Conservation (phyloP, 305 asterid species). For the Fraxinus sp. region DNA sequence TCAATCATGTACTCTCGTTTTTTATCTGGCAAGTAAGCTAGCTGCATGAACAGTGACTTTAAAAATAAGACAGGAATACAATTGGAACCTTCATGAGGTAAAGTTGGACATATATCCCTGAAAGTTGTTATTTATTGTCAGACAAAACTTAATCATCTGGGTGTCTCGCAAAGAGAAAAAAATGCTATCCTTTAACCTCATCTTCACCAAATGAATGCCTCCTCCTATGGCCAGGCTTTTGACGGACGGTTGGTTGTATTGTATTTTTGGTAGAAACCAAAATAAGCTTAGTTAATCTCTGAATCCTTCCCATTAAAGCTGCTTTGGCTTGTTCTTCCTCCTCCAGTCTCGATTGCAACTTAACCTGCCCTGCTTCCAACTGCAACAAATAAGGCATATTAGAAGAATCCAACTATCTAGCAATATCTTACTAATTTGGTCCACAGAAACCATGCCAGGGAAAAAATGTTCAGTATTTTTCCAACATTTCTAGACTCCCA, state of each 20-base stretch:
- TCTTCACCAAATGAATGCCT: constrained; percentile 89
- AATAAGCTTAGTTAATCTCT: constrained; percentile 76
- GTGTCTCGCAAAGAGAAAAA: constrained; percentile 17
- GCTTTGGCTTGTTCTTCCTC: constrained; percentile 92
- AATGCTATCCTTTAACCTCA: constrained; percentile 46
- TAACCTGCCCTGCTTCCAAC: constrained; percentile 86
- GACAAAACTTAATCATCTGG: constrained; percentile 16
- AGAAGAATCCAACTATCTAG: constrained; percentile 20
- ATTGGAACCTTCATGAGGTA: constrained; percentile 23
- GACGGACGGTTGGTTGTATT: constrained; percentile 45
- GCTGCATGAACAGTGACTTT: constrained; percentile 52
- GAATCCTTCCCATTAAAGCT: constrained; percentile 88
- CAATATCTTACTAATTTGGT: constrained; percentile 12
- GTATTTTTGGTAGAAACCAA: constrained; percentile 77
- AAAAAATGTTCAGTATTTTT: neutral
- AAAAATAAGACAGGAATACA: constrained; percentile 14
- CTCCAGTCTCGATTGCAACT: constrained; percentile 79
- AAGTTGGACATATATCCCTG: constrained; percentile 12
- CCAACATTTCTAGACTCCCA: neutral
- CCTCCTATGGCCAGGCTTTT: constrained; percentile 54
- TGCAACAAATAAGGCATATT: constrained; percentile 36
- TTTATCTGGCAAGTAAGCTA: constrained; percentile 83
- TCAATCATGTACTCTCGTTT: constrained; percentile 60
- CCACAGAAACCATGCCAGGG: constrained; percentile 5
- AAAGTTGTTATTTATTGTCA: constrained; percentile 15